Evolutionary conservation across 345 rosid species (phyloP).

Genomic region (Chamaenerion angustifolium): DNA sequence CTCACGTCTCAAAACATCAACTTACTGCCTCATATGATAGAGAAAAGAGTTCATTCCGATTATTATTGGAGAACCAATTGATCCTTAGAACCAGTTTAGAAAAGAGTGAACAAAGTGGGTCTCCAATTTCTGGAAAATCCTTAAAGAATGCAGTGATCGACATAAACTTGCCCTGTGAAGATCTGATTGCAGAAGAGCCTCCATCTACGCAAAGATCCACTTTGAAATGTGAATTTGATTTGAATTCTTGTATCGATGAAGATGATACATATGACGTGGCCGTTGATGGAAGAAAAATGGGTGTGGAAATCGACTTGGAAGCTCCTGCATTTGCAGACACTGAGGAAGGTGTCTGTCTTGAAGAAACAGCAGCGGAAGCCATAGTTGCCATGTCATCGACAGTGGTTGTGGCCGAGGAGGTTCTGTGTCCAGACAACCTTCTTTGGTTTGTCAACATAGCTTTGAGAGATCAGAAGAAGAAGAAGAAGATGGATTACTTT

Average conservation of each 20-base stretch:
- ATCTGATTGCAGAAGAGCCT: slow-evolving; percentile 27
- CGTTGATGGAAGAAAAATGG: slow-evolving; percentile 21
- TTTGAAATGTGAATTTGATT: slow-evolving; percentile 45
- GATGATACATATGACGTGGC: slow-evolving; percentile 41
- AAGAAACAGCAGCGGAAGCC: slow-evolving; percentile 57
- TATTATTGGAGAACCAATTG: slow-evolving; percentile 23
- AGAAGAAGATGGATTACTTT: slow-evolving; percentile 40
- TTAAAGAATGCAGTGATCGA: slow-evolving; percentile 28
- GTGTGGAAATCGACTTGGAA: slow-evolving; percentile 61
- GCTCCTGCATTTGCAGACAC: slow-evolving; percentile 42
- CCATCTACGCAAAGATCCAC: slow-evolving; percentile 18
- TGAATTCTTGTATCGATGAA: slow-evolving; percentile 51
- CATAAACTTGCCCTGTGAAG: slow-evolving; percentile 67
- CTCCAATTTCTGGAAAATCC: slow-evolving; percentile 25
- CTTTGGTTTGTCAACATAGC: slow-evolving; percentile 67
- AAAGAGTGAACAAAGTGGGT: not conserved
- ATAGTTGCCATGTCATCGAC: slow-evolving; percentile 57
- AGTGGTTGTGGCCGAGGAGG: slow-evolving; percentile 20
- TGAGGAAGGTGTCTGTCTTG: slow-evolving; percentile 28
- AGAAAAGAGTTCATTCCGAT: slow-evolving; percentile 23
- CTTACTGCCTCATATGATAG: slow-evolving; percentile 12
- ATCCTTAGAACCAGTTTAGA: slow-evolving; percentile 20
- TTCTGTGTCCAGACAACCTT: slow-evolving; percentile 31
- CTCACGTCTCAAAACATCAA: too few species aligned
- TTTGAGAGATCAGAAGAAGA: slow-evolving; percentile 22